Percentiles rank a stretch among this genome's conserved stretches.
phyloP scores from a whole-genome alignment of 768 basidiomycete species.

The Termitomyces heimii region DNA sequence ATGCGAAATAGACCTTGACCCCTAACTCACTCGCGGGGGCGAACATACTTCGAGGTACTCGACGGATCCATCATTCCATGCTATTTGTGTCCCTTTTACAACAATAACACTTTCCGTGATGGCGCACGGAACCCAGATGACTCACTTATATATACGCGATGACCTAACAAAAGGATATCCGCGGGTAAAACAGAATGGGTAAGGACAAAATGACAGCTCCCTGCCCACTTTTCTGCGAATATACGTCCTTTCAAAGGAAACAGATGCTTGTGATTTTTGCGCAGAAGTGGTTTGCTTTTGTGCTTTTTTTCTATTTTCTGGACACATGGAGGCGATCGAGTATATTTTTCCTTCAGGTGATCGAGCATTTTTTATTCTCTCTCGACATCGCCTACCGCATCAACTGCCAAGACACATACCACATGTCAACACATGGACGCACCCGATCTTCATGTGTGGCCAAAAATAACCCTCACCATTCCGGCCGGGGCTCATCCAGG shows the following conservation, averaged over 20 bases:
- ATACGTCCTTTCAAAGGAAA: background rate
- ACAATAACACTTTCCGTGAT: background rate
- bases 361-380: background rate
- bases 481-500: constrained; percentile 4
- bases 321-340: background rate
- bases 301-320: no score
- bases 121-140: background rate
- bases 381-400: background rate
- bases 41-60: constrained; percentile 1
- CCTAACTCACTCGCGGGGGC: background rate
- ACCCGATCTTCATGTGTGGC: background rate
- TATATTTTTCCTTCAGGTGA: background rate
- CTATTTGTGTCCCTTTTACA: no score
- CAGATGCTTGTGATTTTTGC: background rate
- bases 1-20: no score
- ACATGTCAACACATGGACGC: background rate
- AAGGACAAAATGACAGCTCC: no score
- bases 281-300: background rate
- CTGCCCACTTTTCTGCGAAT: no score
- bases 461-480: constrained; percentile 2
- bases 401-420: background rate
- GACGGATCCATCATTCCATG: background rate
- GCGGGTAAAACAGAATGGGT: background rate
- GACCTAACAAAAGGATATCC: background rate
- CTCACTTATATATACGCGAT: background rate